Conservation (phyloP, 345 rosid species). For the Populus euphratica region DNA sequence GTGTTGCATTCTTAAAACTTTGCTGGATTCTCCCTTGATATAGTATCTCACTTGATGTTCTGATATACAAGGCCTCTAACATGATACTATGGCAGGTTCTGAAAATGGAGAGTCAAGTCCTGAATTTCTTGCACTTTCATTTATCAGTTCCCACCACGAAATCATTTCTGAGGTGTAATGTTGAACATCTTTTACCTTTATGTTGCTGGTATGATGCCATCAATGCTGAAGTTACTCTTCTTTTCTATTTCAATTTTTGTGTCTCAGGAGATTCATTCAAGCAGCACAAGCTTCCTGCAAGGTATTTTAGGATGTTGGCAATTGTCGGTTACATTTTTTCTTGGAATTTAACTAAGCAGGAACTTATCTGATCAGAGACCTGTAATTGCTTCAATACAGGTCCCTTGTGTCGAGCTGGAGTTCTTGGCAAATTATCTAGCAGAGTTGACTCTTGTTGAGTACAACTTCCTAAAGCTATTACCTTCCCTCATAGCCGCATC, state of each 20-base stretch:
- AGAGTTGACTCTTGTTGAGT: conserved; percentile 75
- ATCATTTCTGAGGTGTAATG: conserved; percentile 75
- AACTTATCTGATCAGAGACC: conserved; percentile 1
- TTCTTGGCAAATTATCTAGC: conserved; percentile 81
- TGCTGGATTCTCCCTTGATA: neutral
- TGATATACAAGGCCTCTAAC: conserved; percentile 30
- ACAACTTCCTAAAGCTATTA: conserved; percentile 61
- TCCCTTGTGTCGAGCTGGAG: conserved; percentile 59
- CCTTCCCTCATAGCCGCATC: conserved; percentile 89
- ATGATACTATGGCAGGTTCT: conserved; percentile 51
- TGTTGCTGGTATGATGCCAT: neutral
- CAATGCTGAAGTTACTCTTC: neutral
- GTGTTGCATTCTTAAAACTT: neutral
- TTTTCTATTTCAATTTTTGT: conserved; percentile 5
- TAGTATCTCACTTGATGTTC: neutral
- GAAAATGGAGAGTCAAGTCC: conserved; percentile 73
- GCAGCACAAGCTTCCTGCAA: conserved; percentile 72
- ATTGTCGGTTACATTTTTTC: neutral
- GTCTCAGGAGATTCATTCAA: conserved; percentile 75
- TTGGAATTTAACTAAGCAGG: neutral
- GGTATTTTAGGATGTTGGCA: conserved; percentile 37
- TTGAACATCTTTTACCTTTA: conserved; percentile 11
- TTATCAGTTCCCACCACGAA: conserved; percentile 76
- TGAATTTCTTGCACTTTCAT: conserved; percentile 66
- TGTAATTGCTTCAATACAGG: conserved; percentile 32